A percentile compares a stretch with the other conserved stretches of the same genome.
These are phyloP conservation scores for Aspergillus novoparasiticus DNA, from an alignment of 2,329 filamentous ascomycete species.

Conservation along the genomic window DNA sequence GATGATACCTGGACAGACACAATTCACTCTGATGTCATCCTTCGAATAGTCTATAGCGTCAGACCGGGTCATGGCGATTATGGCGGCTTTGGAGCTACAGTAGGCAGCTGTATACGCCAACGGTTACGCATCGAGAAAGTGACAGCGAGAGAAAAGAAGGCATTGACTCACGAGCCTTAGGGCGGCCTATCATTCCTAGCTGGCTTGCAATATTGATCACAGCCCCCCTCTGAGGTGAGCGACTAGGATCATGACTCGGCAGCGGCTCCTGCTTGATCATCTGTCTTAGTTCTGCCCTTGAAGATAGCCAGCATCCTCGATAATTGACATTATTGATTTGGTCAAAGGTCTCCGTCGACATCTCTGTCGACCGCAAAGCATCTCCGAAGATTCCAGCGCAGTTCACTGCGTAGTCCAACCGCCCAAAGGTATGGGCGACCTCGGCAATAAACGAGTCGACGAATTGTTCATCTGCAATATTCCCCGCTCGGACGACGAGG, in stretches of 20 bases:
- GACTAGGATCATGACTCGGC: conserved; percentile 37
- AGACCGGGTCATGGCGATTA: conserved; percentile 59
- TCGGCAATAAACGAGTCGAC: conserved; percentile 37
- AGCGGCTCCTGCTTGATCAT: conserved; percentile 53
- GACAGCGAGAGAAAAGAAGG: background rate
- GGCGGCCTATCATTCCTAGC: conserved; percentile 53
- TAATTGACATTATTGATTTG: conserved; percentile 60
- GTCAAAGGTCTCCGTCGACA: conserved; percentile 53
- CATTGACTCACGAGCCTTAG: conserved; percentile 46
- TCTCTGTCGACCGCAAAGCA: conserved; percentile 43
- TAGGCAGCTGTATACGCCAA: conserved; percentile 50
- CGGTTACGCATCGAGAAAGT: background rate
- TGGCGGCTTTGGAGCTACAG: conserved; percentile 60
- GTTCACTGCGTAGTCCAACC: conserved; percentile 60
- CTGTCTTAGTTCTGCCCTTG: conserved; percentile 45
- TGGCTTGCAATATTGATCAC: conserved; percentile 59
- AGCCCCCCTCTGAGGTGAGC: conserved; percentile 47
- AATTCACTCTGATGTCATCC: conserved; percentile 37
- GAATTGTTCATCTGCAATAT: conserved; percentile 53
- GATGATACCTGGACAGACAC: conserved; percentile 47
- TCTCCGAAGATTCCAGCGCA: conserved; percentile 54
- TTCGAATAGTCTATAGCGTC: conserved; percentile 60
- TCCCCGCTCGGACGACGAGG: conserved; percentile 43
- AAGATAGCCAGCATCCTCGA: conserved; percentile 53
- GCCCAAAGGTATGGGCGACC: conserved; percentile 42